Evolutionary conservation across 129 eudicot species (phyloP).

Genomic region (Rutidosis leptorrhynchoides): DNA sequence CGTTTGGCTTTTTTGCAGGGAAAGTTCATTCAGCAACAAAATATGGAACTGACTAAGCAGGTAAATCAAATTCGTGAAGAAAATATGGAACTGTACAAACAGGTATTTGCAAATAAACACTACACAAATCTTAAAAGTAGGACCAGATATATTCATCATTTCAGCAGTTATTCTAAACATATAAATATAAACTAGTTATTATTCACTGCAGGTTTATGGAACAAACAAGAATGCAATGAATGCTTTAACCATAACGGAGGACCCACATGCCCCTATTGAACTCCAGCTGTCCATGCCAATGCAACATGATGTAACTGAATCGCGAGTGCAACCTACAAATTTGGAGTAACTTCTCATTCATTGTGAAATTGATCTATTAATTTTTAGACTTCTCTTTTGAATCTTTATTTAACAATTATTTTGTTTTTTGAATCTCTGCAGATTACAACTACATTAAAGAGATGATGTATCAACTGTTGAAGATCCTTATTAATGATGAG

Average conservation of each 20-base stretch:
- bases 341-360: slow-evolving; percentile 41
- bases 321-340: slow-evolving; percentile 22
- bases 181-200: background rate
- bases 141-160: background rate
- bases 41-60: slow-evolving; percentile 53
- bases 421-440: slow-evolving; percentile 24
- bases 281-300: slow-evolving; percentile 67
- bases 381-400: slow-evolving; percentile 2
- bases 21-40: slow-evolving; percentile 55
- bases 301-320: slow-evolving; percentile 28
- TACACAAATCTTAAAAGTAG: background rate
- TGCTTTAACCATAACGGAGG: slow-evolving; percentile 43
- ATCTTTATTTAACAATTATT: slow-evolving; percentile 1
- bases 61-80: slow-evolving; percentile 49
- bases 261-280: slow-evolving; percentile 40
- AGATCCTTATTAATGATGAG: background rate
- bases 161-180: slow-evolving; percentile 11
- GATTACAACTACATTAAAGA: slow-evolving; percentile 37
- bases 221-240: slow-evolving; percentile 36
- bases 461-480: slow-evolving; percentile 19
- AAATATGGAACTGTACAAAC: slow-evolving; percentile 46
- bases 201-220: slow-evolving; percentile 44
- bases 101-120: slow-evolving; percentile 38
- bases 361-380: background rate
- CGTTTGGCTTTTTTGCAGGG: slow-evolving; percentile 39